Percentiles rank a stretch among this genome's conserved stretches.
Evolutionary conservation across 1,139 yeast species (phyloP).

Genomic region (Sugiyamaella neomexicana): DNA sequence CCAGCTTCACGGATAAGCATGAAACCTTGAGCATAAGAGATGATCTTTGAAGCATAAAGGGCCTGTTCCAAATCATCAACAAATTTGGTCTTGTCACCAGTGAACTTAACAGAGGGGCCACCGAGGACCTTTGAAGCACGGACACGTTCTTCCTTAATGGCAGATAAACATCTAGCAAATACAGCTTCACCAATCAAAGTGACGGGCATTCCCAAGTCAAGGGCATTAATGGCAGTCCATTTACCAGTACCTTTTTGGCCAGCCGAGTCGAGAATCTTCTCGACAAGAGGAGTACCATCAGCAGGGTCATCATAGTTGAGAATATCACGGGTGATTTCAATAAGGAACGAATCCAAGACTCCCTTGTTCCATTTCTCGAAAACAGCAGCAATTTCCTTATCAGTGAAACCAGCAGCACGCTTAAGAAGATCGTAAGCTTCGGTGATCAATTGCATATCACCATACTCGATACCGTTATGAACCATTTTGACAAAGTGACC

Average conservation of each 20-base stretch:
- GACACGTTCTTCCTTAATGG: slow-evolving; percentile 86
- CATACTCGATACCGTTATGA: slow-evolving; percentile 99
- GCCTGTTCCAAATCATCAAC: slow-evolving; percentile 97
- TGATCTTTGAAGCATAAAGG: slow-evolving; percentile 95
- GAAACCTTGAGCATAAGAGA: slow-evolving; percentile 99
- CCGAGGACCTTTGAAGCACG: slow-evolving; percentile 74
- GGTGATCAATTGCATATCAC: slow-evolving; percentile 99
- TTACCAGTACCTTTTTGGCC: slow-evolving; percentile 99
- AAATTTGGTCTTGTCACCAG: slow-evolving; percentile 76
- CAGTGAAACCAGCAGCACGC: slow-evolving; percentile 87
- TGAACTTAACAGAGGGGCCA: slow-evolving; percentile 69
- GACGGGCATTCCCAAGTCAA: slow-evolving; percentile 98
- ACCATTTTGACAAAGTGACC: slow-evolving; percentile 99
- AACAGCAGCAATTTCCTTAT: slow-evolving; percentile 92
- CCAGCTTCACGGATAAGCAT: slow-evolving; percentile 99
- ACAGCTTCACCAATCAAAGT: slow-evolving; percentile 99
- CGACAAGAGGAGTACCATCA: slow-evolving; percentile 90
- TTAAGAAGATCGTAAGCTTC: slow-evolving; percentile 97
- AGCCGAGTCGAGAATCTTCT: slow-evolving; percentile 94
- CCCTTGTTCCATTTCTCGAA: slow-evolving; percentile 95
- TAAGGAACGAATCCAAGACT: slow-evolving; percentile 93
- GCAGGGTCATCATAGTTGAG: slow-evolving; percentile 71
- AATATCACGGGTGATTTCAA: slow-evolving; percentile 96
- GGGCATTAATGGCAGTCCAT: slow-evolving; percentile 98
- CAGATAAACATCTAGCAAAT: slow-evolving; percentile 92